These are phyloP conservation scores for Sistotremastrum suecicum DNA, from an alignment of 768 basidiomycete genomes.

Conservation along the genomic window DNA sequence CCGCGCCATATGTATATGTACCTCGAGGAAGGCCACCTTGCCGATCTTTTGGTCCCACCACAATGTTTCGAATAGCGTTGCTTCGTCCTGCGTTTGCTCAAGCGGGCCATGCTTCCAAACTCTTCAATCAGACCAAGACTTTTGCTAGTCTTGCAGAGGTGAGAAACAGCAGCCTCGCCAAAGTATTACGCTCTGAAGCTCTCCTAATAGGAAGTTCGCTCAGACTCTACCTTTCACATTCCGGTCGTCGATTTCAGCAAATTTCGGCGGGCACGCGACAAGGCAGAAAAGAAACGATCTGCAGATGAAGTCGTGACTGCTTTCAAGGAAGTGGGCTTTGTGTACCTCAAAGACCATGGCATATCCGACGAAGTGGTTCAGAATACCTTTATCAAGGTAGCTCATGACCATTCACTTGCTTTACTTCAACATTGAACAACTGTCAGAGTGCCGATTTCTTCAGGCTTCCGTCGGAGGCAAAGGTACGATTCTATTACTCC, in stretches of 20 bases:
- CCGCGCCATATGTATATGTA: too few species aligned
- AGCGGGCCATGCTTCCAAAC: too few species aligned
- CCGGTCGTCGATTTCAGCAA: slow-evolving; percentile 70
- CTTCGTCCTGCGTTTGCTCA: too few species aligned
- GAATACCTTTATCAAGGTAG: slow-evolving; percentile 52
- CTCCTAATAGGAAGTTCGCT: slow-evolving; percentile 24
- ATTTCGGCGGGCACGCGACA: slow-evolving; percentile 37
- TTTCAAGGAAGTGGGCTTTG: slow-evolving; percentile 69
- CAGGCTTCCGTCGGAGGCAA: slow-evolving; percentile 40
- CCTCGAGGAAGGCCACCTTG: too few species aligned
- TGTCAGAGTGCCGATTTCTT: slow-evolving; percentile 69
- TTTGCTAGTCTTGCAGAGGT: too few species aligned
- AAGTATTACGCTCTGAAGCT: too few species aligned
- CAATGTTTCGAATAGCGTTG: too few species aligned
- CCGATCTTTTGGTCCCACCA: too few species aligned
- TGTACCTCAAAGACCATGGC: slow-evolving; percentile 66
- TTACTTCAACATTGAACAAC: neutral
- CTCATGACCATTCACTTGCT: slow-evolving; percentile 7
- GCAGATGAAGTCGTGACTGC: slow-evolving; percentile 52
- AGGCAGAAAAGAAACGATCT: slow-evolving; percentile 41
- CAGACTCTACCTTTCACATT: slow-evolving; percentile 38
- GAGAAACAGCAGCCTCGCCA: too few species aligned
- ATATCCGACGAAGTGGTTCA: slow-evolving; percentile 43
- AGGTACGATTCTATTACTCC: slow-evolving; percentile 23
- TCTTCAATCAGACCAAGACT: too few species aligned